Conservation (phyloP, 2,329 filamentous ascomycete species). For the Fonsecaea monophora region DNA sequence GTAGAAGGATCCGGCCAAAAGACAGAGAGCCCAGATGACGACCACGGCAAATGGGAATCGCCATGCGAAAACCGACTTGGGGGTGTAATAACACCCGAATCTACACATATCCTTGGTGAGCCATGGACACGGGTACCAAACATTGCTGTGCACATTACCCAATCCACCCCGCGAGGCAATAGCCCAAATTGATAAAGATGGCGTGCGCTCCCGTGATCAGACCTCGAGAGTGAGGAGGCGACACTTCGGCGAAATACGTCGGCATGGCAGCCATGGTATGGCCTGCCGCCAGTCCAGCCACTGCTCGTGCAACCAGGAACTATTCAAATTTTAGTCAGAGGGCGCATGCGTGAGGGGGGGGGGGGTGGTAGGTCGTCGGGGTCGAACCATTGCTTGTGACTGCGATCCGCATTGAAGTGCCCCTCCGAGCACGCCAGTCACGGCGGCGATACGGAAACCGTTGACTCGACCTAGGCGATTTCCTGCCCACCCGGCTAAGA, state of each 20-base stretch:
- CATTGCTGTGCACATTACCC: slow-evolving; percentile 42
- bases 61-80: slow-evolving; percentile 18
- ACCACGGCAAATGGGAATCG: slow-evolving; percentile 25
- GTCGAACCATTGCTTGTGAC: slow-evolving; percentile 10
- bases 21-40: slow-evolving; percentile 10
- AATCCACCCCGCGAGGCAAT: slow-evolving; percentile 51
- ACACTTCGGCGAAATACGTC: slow-evolving; percentile 42
- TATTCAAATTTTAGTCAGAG: not conserved
- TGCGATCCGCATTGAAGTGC: slow-evolving; percentile 36
- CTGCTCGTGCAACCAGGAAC: slow-evolving; percentile 20
- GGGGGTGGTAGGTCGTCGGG: too few species aligned
- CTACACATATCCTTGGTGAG: slow-evolving; percentile 7
- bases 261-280: slow-evolving; percentile 26
- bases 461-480: slow-evolving; percentile 47
- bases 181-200: slow-evolving; percentile 48
- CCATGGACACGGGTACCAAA: too few species aligned
- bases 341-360: too few species aligned
- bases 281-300: slow-evolving; percentile 17
- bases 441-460: slow-evolving; percentile 47
- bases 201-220: slow-evolving; percentile 46
- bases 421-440: slow-evolving; percentile 45
- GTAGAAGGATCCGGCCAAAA: slow-evolving; percentile 20
- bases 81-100: slow-evolving; percentile 18
- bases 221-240: slow-evolving; percentile 42
- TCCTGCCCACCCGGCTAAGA: slow-evolving; percentile 48